Percentiles rank a stretch among this genome's conserved stretches.
phyloP scores from a whole-genome alignment of 345 rosid species.

The Corymbia maculata region DNA sequence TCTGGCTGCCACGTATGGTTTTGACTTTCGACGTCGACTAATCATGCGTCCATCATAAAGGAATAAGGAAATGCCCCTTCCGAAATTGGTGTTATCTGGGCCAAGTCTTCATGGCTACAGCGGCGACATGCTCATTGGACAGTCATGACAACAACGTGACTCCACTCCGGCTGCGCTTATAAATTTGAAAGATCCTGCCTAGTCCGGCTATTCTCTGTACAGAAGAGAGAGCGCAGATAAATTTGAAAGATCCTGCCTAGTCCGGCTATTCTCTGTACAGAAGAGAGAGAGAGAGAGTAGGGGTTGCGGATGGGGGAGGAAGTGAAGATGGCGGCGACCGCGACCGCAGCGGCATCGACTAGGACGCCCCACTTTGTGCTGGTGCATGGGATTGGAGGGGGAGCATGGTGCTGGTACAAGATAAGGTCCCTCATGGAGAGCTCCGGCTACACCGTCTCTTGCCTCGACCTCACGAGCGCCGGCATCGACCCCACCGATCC shows the following conservation, averaged over 20 bases:
- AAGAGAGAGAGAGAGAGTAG: not conserved
- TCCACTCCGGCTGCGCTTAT: not conserved
- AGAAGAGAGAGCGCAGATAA: not conserved
- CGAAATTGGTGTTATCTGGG: not conserved
- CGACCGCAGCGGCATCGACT: not conserved
- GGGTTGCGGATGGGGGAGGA: conserved; percentile 26
- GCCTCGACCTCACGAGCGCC: conserved; percentile 65
- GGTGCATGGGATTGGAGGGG: conserved; percentile 71
- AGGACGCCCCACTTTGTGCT: conserved; percentile 53
- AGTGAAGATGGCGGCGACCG: not conserved
- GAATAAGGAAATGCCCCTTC: not conserved
- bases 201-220: not conserved
- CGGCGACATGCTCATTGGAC: not conserved
- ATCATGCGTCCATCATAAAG: not conserved
- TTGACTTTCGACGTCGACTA: not conserved
- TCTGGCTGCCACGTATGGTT: not conserved
- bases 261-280: not conserved
- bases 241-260: not conserved
- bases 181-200: not conserved
- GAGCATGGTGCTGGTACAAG: conserved; percentile 98
- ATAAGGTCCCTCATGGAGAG: conserved; percentile 64
- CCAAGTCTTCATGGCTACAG: not conserved
- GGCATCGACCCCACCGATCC: conserved; percentile 53
- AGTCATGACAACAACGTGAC: not conserved
- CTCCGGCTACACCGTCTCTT: conserved; percentile 65